These are phyloP conservation scores for Chlorella sp. DNA, from an alignment of 139 green algal species.

Conservation along the genomic window DNA sequence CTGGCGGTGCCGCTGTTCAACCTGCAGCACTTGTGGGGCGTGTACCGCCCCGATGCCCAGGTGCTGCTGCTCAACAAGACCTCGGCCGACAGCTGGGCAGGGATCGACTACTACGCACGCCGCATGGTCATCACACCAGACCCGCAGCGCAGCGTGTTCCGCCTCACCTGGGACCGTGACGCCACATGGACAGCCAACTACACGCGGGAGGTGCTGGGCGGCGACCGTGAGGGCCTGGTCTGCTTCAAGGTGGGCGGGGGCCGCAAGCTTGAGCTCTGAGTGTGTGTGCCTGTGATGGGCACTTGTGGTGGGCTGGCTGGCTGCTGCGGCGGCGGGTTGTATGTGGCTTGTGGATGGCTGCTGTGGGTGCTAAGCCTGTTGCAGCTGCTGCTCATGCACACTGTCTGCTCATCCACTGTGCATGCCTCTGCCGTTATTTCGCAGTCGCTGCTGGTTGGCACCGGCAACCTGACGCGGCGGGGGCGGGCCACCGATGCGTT, in stretches of 20 bases:
- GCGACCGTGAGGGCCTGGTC: neutral
- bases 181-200: conserved; percentile 6
- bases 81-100: neutral
- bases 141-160: conserved; percentile 16
- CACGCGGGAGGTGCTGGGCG: conserved; percentile 1
- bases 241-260: conserved; percentile 39
- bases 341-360: no score
- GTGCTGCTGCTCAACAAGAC: conserved; percentile 23
- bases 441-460: conserved; percentile 17
- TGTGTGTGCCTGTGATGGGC: no score
- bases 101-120: neutral
- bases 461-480: conserved; percentile 19
- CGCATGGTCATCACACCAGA: conserved; percentile 24
- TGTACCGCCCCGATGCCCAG: conserved; percentile 24
- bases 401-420: no score
- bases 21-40: conserved; percentile 35
- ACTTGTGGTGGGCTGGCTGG: no score
- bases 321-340: no score
- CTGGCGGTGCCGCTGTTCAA: conserved; percentile 36
- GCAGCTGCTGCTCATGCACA: no score
- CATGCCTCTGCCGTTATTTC: no score
- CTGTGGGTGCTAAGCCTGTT: no score
- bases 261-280: no score
- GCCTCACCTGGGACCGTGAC: conserved; percentile 18
- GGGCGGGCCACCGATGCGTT: conserved; percentile 1